A percentile compares a stretch with the other conserved stretches of the same genome.
These are phyloP conservation scores for Elaeis guineensis DNA, from an alignment of 176 grass and related monocot genomes.

Conservation along the genomic window DNA sequence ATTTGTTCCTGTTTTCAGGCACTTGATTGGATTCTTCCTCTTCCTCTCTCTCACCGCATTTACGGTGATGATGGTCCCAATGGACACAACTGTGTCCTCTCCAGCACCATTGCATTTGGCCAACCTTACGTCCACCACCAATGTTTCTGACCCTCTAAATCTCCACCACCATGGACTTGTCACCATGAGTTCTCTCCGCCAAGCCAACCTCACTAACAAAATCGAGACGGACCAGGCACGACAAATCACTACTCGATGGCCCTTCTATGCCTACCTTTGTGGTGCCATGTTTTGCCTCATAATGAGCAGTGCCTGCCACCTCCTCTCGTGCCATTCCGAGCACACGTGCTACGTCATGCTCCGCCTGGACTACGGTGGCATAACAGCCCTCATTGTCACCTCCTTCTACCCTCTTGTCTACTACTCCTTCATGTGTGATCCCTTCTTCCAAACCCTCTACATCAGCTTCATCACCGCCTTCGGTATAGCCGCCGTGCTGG, in stretches of 20 bases:
- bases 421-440: constrained; percentile 69
- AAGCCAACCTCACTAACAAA: too few relatives aligned
- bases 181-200: too few relatives aligned
- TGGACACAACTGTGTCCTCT: neutral
- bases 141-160: too few relatives aligned
- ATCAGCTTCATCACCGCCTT: constrained; percentile 51
- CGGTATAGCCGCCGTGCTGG: constrained; percentile 33
- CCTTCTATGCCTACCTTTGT: constrained; percentile 67
- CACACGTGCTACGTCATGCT: constrained; percentile 66
- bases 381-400: constrained; percentile 72
- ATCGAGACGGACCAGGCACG: neutral
- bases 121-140: too few relatives aligned
- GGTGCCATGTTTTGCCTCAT: constrained; percentile 82
- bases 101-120: too few relatives aligned
- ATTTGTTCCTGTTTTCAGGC: constrained; percentile 21
- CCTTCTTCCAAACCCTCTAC: constrained; percentile 43
- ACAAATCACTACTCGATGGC: constrained; percentile 24
- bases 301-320: constrained; percentile 77
- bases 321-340: constrained; percentile 68
- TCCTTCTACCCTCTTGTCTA: constrained; percentile 89
- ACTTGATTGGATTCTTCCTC: constrained; percentile 70
- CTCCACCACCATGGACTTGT: too few relatives aligned
- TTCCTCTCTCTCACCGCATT: constrained; percentile 56
- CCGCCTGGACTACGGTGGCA: constrained; percentile 75
- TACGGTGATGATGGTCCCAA: constrained; percentile 35